Conservation (phyloP, 2,329 filamentous ascomycete species). For the Ploettnerulaceae sp. region DNA sequence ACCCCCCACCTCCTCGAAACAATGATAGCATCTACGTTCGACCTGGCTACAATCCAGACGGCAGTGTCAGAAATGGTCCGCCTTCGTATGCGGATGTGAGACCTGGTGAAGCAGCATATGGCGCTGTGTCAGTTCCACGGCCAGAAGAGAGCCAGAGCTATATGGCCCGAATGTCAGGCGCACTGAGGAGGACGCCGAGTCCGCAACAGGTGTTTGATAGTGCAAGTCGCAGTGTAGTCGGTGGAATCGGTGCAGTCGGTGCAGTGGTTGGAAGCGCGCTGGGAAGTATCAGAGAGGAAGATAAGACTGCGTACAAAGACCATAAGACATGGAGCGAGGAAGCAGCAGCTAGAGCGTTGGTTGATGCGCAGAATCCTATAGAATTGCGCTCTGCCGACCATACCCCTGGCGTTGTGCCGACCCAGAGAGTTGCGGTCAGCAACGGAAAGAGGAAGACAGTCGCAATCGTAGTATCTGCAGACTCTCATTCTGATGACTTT, state of each 20-base stretch:
- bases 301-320: constrained; percentile 73
- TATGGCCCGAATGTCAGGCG: constrained; percentile 74
- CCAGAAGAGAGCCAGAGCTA: constrained; percentile 52
- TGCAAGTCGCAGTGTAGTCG: constrained; percentile 74
- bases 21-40: constrained; percentile 35
- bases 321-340: constrained; percentile 92
- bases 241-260: constrained; percentile 77
- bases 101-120: constrained; percentile 39
- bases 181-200: constrained; percentile 75
- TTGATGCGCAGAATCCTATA: constrained; percentile 34
- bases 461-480: constrained; percentile 83
- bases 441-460: constrained; percentile 62
- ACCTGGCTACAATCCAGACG: constrained; percentile 31
- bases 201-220: constrained; percentile 85
- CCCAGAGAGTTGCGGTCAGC: constrained; percentile 17
- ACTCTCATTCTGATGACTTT: constrained; percentile 53
- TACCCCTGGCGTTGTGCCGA: constrained; percentile 29
- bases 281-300: constrained; percentile 78
- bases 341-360: constrained; percentile 59
- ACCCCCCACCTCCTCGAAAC: constrained; percentile 45
- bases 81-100: constrained; percentile 39
- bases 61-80: constrained; percentile 35
- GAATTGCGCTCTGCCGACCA: constrained; percentile 25
- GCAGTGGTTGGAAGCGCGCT: constrained; percentile 78
- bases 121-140: constrained; percentile 35